Percentiles rank a stretch among this genome's conserved stretches.
Conservation (phyloP, 2,329 filamentous ascomycete species). For the Xylaria sp. region DNA sequence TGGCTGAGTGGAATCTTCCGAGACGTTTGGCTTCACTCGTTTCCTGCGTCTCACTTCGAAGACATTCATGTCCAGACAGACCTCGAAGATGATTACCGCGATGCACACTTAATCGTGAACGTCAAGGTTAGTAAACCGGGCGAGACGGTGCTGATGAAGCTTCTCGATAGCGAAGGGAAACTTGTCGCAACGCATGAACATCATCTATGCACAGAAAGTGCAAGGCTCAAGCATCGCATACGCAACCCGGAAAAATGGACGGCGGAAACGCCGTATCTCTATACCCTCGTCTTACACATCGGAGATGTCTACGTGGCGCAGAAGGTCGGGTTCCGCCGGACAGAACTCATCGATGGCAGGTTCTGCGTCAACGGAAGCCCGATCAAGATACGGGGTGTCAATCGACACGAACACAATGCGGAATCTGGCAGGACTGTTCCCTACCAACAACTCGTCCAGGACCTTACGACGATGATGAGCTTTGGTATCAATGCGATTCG, state of each 20-base stretch:
- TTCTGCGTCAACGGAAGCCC: slow-evolving; percentile 60
- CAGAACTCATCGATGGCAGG: slow-evolving; percentile 56
- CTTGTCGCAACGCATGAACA: slow-evolving; percentile 27
- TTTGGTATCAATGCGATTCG: slow-evolving; percentile 67
- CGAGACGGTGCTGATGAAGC: slow-evolving; percentile 30
- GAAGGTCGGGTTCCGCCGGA: slow-evolving; percentile 57
- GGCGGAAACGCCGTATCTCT: slow-evolving; percentile 61
- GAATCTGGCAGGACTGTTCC: slow-evolving; percentile 57
- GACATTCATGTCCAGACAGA: slow-evolving; percentile 53
- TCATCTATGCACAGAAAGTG: slow-evolving; percentile 35
- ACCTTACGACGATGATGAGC: slow-evolving; percentile 61
- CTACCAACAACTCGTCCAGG: slow-evolving; percentile 52
- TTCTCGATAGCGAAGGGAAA: slow-evolving; percentile 34
- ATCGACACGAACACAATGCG: slow-evolving; percentile 66
- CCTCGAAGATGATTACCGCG: slow-evolving; percentile 48
- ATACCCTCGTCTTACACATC: slow-evolving; percentile 42
- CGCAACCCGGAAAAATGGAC: slow-evolving; percentile 59
- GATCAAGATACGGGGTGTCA: slow-evolving; percentile 62
- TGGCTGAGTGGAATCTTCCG: slow-evolving; percentile 64
- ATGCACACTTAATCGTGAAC: slow-evolving; percentile 48
- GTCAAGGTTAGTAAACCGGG: slow-evolving; percentile 38
- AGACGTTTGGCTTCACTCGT: slow-evolving; percentile 60
- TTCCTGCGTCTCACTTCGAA: slow-evolving; percentile 49
- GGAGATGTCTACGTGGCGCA: slow-evolving; percentile 42
- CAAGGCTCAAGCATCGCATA: slow-evolving; percentile 36